Evolutionary conservation across 768 basidiomycete genomes (phyloP), one percentile per base, ranked within the genome.

Genomic region (Pisolithus albus): DNA sequence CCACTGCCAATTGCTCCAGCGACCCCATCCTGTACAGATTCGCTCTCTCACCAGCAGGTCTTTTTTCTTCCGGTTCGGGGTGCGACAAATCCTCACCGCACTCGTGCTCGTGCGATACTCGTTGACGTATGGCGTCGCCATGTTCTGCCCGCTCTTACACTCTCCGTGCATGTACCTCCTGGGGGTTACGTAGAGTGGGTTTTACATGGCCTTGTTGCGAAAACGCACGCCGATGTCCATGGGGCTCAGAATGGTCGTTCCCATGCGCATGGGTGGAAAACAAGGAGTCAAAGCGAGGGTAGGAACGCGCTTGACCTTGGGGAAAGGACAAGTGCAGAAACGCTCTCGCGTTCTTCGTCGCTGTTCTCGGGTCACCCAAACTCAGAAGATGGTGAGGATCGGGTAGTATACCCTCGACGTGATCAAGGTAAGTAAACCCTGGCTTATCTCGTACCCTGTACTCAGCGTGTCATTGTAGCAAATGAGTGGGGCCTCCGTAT

Each of bases 51-150:
- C 21, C 57, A 48, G 23, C 28, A 28, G 47, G 44, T 60, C 8
- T 34, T 36, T 40, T 28, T 57, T 48, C 28, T 42, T 46, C 47
- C 52, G 46, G 23, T 46, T 23, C 47, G 51, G 43, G 23, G 63
- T 40, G 52, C 62, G 19, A 62, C 77, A 18, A 72, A 74, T n/a
- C 62, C 62, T 48, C 74, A 84, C 38, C 79, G 84, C 16, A 70
- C 74, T 34, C 75, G 78, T 42, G 87, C 87, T 5, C 82, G 86
- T 28, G 83, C 85, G 18, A 72, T 75, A 3, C 75, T 88, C 13
- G 74, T 88, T 7, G 84, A 90, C 57, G 72, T 78, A 4, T 88
- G 81, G 60, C 79, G 86, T 32, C 74, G 74, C 21, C 77, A 81
- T 58, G 76, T 86, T 23, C 55, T 84, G n/a, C 61, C 73, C 21